Conservation (phyloP, 2,329 filamentous ascomycete species). For the Dactylonectria estremocensis region DNA sequence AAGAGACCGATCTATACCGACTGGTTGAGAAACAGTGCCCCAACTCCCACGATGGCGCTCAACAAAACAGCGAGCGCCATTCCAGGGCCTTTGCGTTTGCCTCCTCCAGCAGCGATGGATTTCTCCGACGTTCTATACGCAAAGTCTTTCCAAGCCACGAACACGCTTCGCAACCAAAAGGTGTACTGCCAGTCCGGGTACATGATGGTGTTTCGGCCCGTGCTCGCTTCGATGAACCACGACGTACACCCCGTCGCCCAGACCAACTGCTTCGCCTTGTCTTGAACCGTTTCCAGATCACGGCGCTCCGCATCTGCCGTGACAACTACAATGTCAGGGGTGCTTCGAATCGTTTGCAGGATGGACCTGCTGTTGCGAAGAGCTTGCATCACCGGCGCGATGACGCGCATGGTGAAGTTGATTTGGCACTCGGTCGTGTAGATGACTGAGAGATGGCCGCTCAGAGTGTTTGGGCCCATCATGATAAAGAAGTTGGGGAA, state of each 20-base stretch:
- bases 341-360: conserved; percentile 16
- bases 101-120: background rate
- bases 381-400: conserved; percentile 57
- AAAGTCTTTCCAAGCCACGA: conserved; percentile 58
- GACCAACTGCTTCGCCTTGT: conserved; percentile 59
- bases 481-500: conserved; percentile 62
- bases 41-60: conserved; percentile 7
- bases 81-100: background rate
- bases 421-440: conserved; percentile 68
- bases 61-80: background rate
- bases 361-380: conserved; percentile 13
- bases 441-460: conserved; percentile 65
- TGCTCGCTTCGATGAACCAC: conserved; percentile 66
- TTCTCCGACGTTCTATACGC: conserved; percentile 20
- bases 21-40: conserved; percentile 12
- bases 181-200: conserved; percentile 67
- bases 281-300: conserved; percentile 56
- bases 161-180: conserved; percentile 64
- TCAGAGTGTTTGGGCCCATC: conserved; percentile 56
- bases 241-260: conserved; percentile 66
- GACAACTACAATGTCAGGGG: conserved; percentile 47
- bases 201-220: conserved; percentile 65
- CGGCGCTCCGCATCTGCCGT: conserved; percentile 50
- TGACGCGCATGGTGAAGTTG: conserved; percentile 56
- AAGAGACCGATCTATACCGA: background rate